Evolutionary conservation across 73 alveolate species (phyloP), one percentile per base, ranked within the genome.

Genomic region (Paraurostyla sp.): DNA sequence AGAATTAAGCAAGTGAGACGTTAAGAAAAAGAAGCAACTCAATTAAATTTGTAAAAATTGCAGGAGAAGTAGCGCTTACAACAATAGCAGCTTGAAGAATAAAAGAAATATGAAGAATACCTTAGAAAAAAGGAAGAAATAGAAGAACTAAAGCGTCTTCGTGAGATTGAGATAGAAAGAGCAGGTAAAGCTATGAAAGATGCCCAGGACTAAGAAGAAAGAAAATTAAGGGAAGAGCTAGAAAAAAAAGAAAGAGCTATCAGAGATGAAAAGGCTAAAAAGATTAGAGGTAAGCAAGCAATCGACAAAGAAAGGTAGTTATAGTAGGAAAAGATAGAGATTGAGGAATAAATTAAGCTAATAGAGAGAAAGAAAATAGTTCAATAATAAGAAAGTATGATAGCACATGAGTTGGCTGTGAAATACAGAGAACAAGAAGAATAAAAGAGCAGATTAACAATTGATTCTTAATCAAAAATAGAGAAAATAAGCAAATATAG

Each of bases 151-250:
- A 57, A 22, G 73, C 18, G 32, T 25, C 73, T 35, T 18, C 41
- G 75, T 35, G 83, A 54, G 42, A 16, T 58, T 0, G 80, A 40
- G 52, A 45, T 89, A 2, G 71, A 73, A 23, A 56, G 58, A 33
- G 22, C 63, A 13, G 95, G 91, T 30, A 80, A 89, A 33, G 91
- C 95, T 18, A 75, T 42, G 80, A 80, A 76, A 36, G 91, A 60
- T 41, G 91, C 95, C 18, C 35, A 82, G 22, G 85, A 43, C 2
- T 68, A 51, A 33, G 57, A 82, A 49, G 85, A 59, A 57, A 51
- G 83, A 48, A 58, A 32, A 13, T 48, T 60, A 30, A 65, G 85
- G 51, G 92, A 81, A 25, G 81, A 43, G 27, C 35, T 48, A 48
- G 88, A 57, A 40, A 49, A 73, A 69, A 51, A 48, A 50, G 75